Evolutionary conservation across 208 protist species (phyloP).

Genomic region (Trichomonas gallinae): DNA sequence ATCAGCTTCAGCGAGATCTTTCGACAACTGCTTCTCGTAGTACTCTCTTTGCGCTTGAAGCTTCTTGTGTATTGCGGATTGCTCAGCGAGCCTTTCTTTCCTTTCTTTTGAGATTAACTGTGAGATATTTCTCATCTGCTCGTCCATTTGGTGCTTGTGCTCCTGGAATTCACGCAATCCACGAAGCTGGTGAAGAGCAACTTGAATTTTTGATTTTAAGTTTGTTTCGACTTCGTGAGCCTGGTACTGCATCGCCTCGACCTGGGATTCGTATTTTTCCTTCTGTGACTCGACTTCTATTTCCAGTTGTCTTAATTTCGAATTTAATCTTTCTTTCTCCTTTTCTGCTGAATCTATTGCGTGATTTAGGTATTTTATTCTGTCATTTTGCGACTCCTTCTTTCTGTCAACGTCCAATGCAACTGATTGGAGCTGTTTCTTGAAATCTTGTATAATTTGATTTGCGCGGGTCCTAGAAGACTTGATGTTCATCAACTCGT

Average conservation of each 20-base stretch:
- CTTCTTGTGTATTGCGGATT: not conserved
- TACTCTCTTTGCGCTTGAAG: not conserved
- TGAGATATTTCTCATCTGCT: not conserved
- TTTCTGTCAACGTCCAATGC: not conserved
- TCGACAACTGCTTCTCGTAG: not conserved
- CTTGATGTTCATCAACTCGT: not conserved
- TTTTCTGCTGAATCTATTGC: not conserved
- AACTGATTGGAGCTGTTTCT: not conserved
- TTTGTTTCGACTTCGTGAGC: not conserved
- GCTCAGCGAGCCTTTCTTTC: not conserved
- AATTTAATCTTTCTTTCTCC: not conserved
- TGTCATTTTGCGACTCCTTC: not conserved
- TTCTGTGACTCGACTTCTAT: not conserved
- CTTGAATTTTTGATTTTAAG: not conserved
- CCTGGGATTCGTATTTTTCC: not conserved
- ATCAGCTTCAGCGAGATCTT: not conserved
- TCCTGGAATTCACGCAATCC: not conserved
- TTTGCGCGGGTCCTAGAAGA: not conserved
- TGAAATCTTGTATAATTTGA: not conserved
- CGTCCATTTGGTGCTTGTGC: not conserved
- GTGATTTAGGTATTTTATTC: not conserved
- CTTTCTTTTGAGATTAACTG: not conserved
- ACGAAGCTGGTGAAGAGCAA: not conserved
- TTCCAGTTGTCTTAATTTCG: not conserved
- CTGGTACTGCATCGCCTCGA: not conserved